These are phyloP conservation scores for Apiospora saccharicola DNA, from an alignment of 2,329 filamentous ascomycete species.

Conservation along the genomic window DNA sequence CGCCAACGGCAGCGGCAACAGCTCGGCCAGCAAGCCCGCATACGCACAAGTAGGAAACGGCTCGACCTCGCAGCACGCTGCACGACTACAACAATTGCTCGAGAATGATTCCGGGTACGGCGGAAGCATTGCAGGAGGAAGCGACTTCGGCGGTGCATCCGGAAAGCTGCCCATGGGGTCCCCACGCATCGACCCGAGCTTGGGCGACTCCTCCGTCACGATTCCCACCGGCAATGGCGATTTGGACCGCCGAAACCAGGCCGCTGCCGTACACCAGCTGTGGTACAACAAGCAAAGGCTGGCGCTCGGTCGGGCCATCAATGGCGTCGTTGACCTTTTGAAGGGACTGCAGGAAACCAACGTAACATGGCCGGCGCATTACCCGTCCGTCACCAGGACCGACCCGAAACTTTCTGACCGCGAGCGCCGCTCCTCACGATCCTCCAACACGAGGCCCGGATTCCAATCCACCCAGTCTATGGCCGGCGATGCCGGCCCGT, in stretches of 20 bases:
- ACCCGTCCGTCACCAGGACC: conserved; percentile 80
- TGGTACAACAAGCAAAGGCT: conserved; percentile 94
- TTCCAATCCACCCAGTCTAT: conserved; percentile 70
- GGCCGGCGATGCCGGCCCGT: conserved; percentile 53
- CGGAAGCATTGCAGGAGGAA: conserved; percentile 72
- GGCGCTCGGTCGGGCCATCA: conserved; percentile 86
- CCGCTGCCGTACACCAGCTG: conserved; percentile 88
- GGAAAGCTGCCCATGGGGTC: conserved; percentile 40
- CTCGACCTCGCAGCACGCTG: conserved; percentile 80
- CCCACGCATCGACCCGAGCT: conserved; percentile 52
- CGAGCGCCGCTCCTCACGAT: conserved; percentile 41
- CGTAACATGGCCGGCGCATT: conserved; percentile 90
- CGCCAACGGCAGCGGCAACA: conserved; percentile 34
- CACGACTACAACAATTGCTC: conserved; percentile 80
- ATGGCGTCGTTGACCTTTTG: conserved; percentile 83
- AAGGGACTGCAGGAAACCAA: conserved; percentile 89
- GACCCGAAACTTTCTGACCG: conserved; percentile 40
- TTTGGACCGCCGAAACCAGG: conserved; percentile 71
- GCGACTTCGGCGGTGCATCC: conserved; percentile 54
- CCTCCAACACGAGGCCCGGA: conserved; percentile 65
- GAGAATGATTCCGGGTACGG: conserved; percentile 93
- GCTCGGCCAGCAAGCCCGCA: conserved; percentile 54
- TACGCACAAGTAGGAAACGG: conserved; percentile 92
- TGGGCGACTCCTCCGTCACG: conserved; percentile 54
- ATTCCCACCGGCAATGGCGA: conserved; percentile 56